Percentiles rank a stretch among this genome's conserved stretches.
Conservation (phyloP, 2,329 filamentous ascomycete species). For the Botrytis pseudocinerea region DNA sequence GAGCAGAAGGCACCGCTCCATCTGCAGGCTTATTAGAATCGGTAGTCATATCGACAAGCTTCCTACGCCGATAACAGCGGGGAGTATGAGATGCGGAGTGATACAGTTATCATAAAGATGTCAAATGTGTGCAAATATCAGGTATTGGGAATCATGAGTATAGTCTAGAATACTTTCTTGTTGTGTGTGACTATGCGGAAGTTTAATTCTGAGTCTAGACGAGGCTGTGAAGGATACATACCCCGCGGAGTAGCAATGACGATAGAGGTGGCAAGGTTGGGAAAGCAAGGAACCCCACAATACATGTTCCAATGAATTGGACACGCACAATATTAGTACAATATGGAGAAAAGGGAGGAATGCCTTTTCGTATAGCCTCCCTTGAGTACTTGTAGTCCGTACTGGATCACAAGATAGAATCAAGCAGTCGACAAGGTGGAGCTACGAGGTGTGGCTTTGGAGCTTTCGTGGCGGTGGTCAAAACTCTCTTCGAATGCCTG, state of each 20-base stretch:
- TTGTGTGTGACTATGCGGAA: neutral
- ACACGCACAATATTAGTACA: neutral
- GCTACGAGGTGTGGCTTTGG: neutral
- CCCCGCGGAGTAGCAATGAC: neutral
- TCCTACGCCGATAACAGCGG: neutral
- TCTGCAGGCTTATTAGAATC: constrained; percentile 21
- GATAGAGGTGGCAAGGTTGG: neutral
- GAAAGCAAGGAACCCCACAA: constrained; percentile 8
- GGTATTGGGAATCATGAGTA: neutral
- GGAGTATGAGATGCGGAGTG: constrained; percentile 1
- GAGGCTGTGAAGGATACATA: neutral
- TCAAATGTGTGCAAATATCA: neutral
- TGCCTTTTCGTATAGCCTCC: neutral
- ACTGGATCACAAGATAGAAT: neutral
- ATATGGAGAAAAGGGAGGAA: neutral
- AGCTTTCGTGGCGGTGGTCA: neutral
- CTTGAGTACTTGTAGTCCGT: neutral
- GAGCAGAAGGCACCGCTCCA: constrained; percentile 29
- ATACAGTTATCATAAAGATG: neutral
- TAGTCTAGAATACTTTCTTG: constrained; percentile 4
- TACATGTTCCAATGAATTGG: neutral
- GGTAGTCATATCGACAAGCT: constrained; percentile 19
- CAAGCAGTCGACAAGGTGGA: neutral
- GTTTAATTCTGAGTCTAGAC: neutral
- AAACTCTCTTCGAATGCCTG: neutral